phyloP scores from a whole-genome alignment of 2,329 filamentous ascomycete genomes.

The Didymella exigua region DNA sequence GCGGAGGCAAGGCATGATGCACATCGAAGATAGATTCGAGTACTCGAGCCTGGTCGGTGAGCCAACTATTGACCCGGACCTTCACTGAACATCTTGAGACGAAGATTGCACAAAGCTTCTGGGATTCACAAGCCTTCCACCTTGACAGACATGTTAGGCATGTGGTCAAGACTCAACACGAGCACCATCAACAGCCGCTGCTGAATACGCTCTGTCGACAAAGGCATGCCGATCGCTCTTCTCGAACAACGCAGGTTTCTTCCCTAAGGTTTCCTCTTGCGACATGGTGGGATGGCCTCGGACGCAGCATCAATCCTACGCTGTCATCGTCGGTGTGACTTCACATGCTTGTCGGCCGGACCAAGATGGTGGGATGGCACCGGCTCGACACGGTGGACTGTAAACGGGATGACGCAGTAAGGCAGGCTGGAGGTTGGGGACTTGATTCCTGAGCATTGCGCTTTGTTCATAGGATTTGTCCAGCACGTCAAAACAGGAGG shows the following conservation, averaged over 20 bases:
- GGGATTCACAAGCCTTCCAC: background rate
- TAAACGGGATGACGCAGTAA: constrained; percentile 15
- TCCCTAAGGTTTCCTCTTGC: constrained; percentile 5
- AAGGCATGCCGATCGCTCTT: background rate
- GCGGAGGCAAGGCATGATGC: constrained; percentile 7
- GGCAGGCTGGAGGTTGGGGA: background rate
- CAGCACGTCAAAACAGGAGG: background rate
- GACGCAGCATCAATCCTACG: constrained; percentile 14
- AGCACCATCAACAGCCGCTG: background rate
- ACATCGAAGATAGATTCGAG: background rate
- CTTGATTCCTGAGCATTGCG: background rate
- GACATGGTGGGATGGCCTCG: constrained; percentile 2
- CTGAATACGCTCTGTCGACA: background rate
- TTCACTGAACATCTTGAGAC: background rate
- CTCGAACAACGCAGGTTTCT: constrained; percentile 3
- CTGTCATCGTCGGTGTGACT: constrained; percentile 15
- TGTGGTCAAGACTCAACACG: background rate
- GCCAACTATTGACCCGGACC: background rate
- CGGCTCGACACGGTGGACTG: constrained; percentile 10
- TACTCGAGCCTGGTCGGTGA: background rate
- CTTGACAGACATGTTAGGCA: background rate
- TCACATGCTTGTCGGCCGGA: constrained; percentile 11
- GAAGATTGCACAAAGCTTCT: background rate
- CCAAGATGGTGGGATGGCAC: constrained; percentile 10
- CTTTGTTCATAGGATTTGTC: background rate